These are phyloP conservation scores for Xylaria scruposa DNA, from an alignment of 495 filamentous ascomycete species.

Conservation along the genomic window DNA sequence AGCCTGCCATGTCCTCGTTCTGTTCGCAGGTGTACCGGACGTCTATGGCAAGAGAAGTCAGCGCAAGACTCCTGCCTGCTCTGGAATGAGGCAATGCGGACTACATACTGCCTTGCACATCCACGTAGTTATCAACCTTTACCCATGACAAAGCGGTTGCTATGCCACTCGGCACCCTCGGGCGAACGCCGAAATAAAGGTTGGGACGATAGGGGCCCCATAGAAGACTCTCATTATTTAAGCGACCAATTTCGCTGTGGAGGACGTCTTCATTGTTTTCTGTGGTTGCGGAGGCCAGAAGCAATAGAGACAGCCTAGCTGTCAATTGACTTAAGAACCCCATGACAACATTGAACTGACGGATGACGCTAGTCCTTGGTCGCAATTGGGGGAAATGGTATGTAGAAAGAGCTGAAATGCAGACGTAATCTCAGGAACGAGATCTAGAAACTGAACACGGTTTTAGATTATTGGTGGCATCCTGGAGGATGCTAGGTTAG, in stretches of 20 bases:
- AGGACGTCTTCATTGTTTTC: slow-evolving; percentile 49
- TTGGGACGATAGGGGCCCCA: slow-evolving; percentile 98
- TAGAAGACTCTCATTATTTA: slow-evolving; percentile 84
- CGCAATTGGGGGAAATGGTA: not conserved
- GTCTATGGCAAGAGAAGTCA: slow-evolving; percentile 56
- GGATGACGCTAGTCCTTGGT: not conserved
- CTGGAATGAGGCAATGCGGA: slow-evolving; percentile 1
- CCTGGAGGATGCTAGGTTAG: slow-evolving; percentile 14
- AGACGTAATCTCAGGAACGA: slow-evolving; percentile 26
- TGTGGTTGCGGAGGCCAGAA: slow-evolving; percentile 22
- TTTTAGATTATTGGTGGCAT: slow-evolving; percentile 37
- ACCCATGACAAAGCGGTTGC: slow-evolving; percentile 88
- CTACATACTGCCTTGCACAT: slow-evolving; percentile 78
- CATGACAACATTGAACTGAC: slow-evolving; percentile 38
- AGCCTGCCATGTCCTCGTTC: slow-evolving; percentile 90
- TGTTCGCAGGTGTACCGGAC: slow-evolving; percentile 97
- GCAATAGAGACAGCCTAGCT: slow-evolving; percentile 40
- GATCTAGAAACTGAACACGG: slow-evolving; percentile 40
- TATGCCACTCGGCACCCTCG: slow-evolving; percentile 85
- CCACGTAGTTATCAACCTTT: slow-evolving; percentile 79
- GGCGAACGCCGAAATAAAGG: slow-evolving; percentile 92
- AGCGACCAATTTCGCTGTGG: slow-evolving; percentile 58
- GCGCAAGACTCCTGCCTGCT: not conserved
- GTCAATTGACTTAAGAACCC: slow-evolving; percentile 37
- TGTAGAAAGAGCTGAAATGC: slow-evolving; percentile 2